phyloP scores from a whole-genome alignment of 2,329 filamentous ascomycete species.

The Fusarium oligoseptatum region DNA sequence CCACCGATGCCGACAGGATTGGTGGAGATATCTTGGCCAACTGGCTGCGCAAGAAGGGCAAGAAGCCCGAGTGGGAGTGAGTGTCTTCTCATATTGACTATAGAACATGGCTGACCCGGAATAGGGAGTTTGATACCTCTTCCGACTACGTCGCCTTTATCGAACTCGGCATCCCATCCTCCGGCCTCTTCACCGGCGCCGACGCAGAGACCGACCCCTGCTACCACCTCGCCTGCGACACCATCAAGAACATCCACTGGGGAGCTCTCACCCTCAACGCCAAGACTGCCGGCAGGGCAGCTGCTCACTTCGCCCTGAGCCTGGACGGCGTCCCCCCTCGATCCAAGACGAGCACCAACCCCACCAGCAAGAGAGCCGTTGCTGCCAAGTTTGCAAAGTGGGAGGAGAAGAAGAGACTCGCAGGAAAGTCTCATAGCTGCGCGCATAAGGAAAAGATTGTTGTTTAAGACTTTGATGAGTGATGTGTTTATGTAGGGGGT shows the following conservation, averaged over 20 bases:
- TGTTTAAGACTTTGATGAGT: constrained; percentile 15
- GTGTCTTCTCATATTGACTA: neutral
- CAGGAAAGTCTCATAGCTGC: constrained; percentile 48
- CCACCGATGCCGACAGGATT: constrained; percentile 54
- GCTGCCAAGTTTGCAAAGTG: constrained; percentile 44
- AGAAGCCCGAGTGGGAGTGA: constrained; percentile 50
- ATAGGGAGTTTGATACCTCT: constrained; percentile 52
- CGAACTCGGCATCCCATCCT: constrained; percentile 55
- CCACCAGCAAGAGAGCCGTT: constrained; percentile 43
- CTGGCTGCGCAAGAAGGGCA: constrained; percentile 53
- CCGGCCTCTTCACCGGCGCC: constrained; percentile 58
- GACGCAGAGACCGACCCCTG: constrained; percentile 51
- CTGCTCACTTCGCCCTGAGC: constrained; percentile 58
- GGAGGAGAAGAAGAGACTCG: constrained; percentile 41
- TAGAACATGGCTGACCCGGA: constrained; percentile 10
- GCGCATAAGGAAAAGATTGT: constrained; percentile 43
- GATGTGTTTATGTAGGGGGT: neutral
- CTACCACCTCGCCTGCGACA: constrained; percentile 58
- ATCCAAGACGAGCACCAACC: constrained; percentile 48
- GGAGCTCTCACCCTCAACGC: constrained; percentile 55
- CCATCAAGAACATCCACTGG: constrained; percentile 57
- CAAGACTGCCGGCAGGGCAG: constrained; percentile 63
- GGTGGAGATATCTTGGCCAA: constrained; percentile 53
- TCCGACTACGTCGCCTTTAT: constrained; percentile 59
- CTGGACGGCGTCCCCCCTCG: constrained; percentile 52